A percentile compares a stretch with the other conserved stretches of the same genome.
phyloP scores from a whole-genome alignment of 306 rosid species.

The Pyrus betulifolia region DNA sequence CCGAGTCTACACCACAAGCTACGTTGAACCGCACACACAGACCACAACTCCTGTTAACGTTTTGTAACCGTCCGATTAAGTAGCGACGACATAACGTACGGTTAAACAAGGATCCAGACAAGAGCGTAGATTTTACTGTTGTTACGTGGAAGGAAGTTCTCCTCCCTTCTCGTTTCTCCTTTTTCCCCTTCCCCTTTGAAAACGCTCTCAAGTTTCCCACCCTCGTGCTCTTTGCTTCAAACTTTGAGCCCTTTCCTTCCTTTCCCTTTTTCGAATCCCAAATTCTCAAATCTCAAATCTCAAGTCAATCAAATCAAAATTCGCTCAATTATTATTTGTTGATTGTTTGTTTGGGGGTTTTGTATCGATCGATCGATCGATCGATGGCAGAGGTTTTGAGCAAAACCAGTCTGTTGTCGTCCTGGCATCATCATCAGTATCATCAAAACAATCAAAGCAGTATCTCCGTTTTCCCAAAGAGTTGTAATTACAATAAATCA shows the following conservation, averaged over 20 bases:
- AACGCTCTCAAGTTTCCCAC: background rate
- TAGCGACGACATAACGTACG: background rate
- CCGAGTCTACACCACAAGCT: background rate
- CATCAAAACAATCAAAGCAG: background rate
- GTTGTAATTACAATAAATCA: constrained; percentile 16
- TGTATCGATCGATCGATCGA: background rate
- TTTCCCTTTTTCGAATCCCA: background rate
- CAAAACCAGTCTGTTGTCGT: constrained; percentile 41
- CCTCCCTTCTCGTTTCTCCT: background rate
- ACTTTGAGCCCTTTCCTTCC: background rate
- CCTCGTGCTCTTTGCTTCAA: background rate
- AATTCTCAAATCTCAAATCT: background rate
- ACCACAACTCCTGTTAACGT: background rate
- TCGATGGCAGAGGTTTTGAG: constrained; percentile 46
- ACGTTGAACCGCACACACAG: no score
- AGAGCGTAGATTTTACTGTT: background rate
- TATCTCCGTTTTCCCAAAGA: constrained; percentile 26
- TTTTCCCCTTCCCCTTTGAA: background rate
- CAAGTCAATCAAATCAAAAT: background rate
- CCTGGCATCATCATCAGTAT: constrained; percentile 15
- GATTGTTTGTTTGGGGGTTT: background rate
- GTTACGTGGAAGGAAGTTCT: background rate
- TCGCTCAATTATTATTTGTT: background rate
- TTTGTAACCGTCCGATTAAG: background rate
- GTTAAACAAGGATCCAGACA: background rate